Percentiles rank a stretch among this genome's conserved stretches.
These are phyloP conservation scores for Neurospora sp. DNA, from an alignment of 495 filamentous ascomycete species.

Conservation along the genomic window DNA sequence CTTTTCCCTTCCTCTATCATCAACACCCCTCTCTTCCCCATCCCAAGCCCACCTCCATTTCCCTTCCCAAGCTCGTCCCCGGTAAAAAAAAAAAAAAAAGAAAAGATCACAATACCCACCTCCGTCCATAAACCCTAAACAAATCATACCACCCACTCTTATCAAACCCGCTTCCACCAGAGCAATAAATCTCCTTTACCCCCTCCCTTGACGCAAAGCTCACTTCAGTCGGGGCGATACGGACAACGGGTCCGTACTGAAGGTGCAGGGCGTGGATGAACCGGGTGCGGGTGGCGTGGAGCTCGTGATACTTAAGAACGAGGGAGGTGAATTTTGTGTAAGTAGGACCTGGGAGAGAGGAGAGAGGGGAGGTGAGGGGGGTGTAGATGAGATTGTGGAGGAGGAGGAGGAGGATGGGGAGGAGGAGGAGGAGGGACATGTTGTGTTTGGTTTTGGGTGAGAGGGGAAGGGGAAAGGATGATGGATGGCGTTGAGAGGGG, in stretches of 20 bases:
- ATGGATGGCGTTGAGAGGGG: background rate
- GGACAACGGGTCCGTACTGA: slow-evolving; percentile 46
- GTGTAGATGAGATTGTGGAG: slow-evolving; percentile 2
- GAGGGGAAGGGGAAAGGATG: background rate
- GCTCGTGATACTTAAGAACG: slow-evolving; percentile 48
- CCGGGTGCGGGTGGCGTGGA: slow-evolving; percentile 40
- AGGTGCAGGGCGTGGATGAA: slow-evolving; percentile 48
- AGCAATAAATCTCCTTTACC: slow-evolving; percentile 57
- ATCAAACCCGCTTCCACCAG: slow-evolving; percentile 55
- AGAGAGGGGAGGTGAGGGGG: slow-evolving; percentile 29
- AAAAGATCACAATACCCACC: slow-evolving; percentile 20
- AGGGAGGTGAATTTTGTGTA: slow-evolving; percentile 43
- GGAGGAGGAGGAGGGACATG: slow-evolving; percentile 8
- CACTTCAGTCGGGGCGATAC: slow-evolving; percentile 51
- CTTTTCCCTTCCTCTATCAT: too few species aligned
- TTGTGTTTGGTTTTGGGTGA: background rate
- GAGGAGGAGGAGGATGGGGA: slow-evolving; percentile 9
- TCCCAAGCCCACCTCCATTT: background rate
- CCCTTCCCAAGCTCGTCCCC: background rate
- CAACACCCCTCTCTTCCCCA: too few species aligned
- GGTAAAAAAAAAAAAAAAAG: background rate
- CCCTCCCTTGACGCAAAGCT: slow-evolving; percentile 48
- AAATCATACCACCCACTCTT: slow-evolving; percentile 60
- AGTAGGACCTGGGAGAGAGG: slow-evolving; percentile 43
- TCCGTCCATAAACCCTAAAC: slow-evolving; percentile 48